These are phyloP conservation scores for Panicum miliaceum DNA, from an alignment of 176 grass and related monocot genomes.

Conservation along the genomic window DNA sequence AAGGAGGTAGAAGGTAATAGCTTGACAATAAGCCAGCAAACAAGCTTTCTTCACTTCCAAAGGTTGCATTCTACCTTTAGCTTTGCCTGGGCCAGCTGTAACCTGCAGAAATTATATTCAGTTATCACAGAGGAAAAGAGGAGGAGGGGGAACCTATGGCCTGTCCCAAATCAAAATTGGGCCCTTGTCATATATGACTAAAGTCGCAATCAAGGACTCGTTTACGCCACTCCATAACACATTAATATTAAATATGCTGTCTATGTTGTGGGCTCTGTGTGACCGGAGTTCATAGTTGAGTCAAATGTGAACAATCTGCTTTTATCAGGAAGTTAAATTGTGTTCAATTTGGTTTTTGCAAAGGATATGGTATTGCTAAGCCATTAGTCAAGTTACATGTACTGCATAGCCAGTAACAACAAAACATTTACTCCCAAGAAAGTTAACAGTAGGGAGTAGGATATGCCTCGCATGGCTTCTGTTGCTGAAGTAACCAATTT, in stretches of 20 bases:
- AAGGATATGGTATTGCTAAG: background rate
- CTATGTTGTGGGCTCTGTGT: background rate
- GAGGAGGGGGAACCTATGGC: background rate
- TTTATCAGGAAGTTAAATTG: background rate
- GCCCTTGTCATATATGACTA: background rate
- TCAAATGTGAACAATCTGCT: background rate
- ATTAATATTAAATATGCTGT: background rate
- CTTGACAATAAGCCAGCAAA: slow-evolving; percentile 78
- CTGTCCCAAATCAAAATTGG: background rate
- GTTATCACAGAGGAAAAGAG: background rate
- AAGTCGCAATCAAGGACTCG: background rate
- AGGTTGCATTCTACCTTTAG: slow-evolving; percentile 54
- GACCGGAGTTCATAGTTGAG: background rate
- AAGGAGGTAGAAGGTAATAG: slow-evolving; percentile 97
- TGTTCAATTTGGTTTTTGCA: background rate
- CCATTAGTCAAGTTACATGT: background rate
- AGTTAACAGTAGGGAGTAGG: background rate
- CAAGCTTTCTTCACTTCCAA: slow-evolving; percentile 78
- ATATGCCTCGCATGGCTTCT: background rate
- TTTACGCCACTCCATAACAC: background rate
- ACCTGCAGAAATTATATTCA: slow-evolving; percentile 49
- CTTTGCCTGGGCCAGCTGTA: slow-evolving; percentile 37
- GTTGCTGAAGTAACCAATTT: background rate
- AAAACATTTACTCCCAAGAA: background rate
- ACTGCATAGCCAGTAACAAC: background rate